Evolutionary conservation across 495 filamentous ascomycete species (phyloP), one percentile per base, ranked within the genome.

Genomic region (Annulohypoxylon nitens): DNA sequence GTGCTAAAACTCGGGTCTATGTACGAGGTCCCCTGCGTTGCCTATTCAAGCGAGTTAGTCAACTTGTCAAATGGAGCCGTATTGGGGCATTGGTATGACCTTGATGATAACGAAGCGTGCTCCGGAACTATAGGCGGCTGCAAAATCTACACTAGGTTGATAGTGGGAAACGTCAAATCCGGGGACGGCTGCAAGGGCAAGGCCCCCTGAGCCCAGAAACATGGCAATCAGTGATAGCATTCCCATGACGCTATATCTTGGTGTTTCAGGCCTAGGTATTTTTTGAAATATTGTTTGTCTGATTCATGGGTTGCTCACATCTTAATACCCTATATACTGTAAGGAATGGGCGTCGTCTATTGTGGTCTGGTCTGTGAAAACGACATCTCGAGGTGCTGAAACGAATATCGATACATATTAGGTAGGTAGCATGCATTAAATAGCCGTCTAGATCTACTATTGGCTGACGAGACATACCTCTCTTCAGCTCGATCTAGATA

Each of bases 61-160:
- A 45, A n/a, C 0, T 4, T 25, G 6, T 61, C 12, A 3, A 36
- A 18, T 25, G 23, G 23, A 47, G 8, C 18, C 39, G 9, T 50
- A 6, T 10, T 6, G 2, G 12, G 10, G 23, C 3, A 20, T 55
- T 9, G 20, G 9, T 34, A n/a, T 61, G 53, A 86, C 90, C 84
- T 92, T 92, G 82, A 91, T 90, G 48, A 91, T 90, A 70, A 90
- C 89, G 65, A 91, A 92, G 18, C 89, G 86, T n/a, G 88, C 87
- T 20, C 89, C 89, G 16, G 81, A 70, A 20, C 61, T 78, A 66
- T 91, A 89, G 2, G 89, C 89, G 16, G 76, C 80, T 0, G 78
- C 75, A 70, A 88, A 91, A 82, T 91, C 78, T 47, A 91, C 87
- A 45, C 51, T 86, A 25, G 79, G 66, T 74, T 91, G 89, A 61